phyloP scores from a whole-genome alignment of 192 early-diverging fungal genomes.

The Linnemannia zychae region DNA sequence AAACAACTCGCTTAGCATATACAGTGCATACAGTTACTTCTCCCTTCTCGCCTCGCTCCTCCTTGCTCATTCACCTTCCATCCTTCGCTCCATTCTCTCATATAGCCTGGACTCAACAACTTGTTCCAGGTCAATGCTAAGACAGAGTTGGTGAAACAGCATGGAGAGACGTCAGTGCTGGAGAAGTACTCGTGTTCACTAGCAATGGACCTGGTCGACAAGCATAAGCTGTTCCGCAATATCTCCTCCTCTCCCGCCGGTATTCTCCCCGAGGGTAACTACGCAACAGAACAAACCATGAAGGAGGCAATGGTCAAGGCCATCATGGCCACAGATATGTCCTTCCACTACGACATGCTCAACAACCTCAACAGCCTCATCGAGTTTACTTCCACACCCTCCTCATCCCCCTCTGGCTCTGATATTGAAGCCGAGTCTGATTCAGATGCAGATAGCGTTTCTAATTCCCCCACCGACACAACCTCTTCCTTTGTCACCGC shows the following conservation, averaged over 20 bases:
- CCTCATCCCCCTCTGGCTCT: slow-evolving; percentile 27
- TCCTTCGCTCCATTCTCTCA: slow-evolving; percentile 1
- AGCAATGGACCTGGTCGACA: slow-evolving; percentile 78
- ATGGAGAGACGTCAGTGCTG: slow-evolving; percentile 86
- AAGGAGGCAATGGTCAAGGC: slow-evolving; percentile 71
- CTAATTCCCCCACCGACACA: background rate
- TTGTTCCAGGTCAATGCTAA: slow-evolving; percentile 90
- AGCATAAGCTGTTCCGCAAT: slow-evolving; percentile 78
- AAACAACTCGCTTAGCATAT: background rate
- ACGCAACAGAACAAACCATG: slow-evolving; percentile 62
- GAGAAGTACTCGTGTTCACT: slow-evolving; percentile 89
- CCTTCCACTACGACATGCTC: slow-evolving; percentile 82
- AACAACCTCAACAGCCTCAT: slow-evolving; percentile 64
- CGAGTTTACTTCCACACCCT: slow-evolving; percentile 47
- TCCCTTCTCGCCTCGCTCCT: background rate
- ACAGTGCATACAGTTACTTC: background rate
- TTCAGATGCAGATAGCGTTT: background rate
- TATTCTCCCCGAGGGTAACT: slow-evolving; percentile 62
- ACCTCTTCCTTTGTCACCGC: background rate
- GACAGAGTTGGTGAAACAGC: slow-evolving; percentile 79
- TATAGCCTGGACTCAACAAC: slow-evolving; percentile 95
- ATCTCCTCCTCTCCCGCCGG: slow-evolving; percentile 55
- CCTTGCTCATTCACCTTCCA: slow-evolving; percentile 1
- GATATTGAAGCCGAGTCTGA: slow-evolving; percentile 34
- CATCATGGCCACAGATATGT: slow-evolving; percentile 95